phyloP scores from a whole-genome alignment of 371 early-diverging fungal genomes.

The Mucor racemosus region DNA sequence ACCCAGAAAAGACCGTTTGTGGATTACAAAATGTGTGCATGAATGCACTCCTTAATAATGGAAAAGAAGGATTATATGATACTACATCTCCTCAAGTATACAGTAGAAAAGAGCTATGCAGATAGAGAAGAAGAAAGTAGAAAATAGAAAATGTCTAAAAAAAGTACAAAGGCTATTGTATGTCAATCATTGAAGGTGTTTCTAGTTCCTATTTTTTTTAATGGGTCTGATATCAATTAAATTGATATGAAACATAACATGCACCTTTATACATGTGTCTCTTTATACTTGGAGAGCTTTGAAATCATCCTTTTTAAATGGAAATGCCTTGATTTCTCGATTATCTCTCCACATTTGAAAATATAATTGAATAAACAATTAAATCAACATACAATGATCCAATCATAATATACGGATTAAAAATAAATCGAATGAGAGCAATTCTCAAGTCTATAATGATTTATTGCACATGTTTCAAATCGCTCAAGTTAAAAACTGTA shows the following conservation, averaged over 20 bases:
- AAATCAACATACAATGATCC: neutral
- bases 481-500: neutral
- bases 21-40: neutral
- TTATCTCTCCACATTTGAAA: neutral
- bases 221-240: neutral
- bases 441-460: neutral
- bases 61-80: no score
- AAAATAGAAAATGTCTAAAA: neutral
- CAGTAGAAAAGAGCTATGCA: neutral
- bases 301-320: neutral
- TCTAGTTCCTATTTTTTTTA: slow-evolving; percentile 2
- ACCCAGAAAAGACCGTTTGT: neutral
- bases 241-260: slow-evolving; percentile 4
- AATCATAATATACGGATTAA: neutral
- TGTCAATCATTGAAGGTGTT: neutral
- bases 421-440: neutral
- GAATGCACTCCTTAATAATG: neutral
- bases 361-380: neutral
- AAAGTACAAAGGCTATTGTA: neutral
- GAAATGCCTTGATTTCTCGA: no score
- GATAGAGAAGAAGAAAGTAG: neutral
- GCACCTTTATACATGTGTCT: neutral
- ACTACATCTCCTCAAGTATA: no score
- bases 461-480: neutral
- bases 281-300: neutral